These are phyloP conservation scores for Kwoniella sp. DNA, from an alignment of 768 basidiomycete species.

Conservation along the genomic window DNA sequence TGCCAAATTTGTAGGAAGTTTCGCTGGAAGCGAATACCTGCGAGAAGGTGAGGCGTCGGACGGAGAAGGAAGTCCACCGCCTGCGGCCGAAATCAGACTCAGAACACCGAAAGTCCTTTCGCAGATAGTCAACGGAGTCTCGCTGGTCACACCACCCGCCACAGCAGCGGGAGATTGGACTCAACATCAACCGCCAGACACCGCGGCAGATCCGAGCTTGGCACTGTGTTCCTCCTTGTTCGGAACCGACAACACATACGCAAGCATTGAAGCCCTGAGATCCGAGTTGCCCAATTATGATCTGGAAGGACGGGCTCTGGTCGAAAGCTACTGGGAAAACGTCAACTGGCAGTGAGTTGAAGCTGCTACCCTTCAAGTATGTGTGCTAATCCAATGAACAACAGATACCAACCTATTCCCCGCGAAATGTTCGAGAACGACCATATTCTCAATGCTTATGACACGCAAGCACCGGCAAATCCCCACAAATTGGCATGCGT, in stretches of 20 bases:
- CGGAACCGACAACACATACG: constrained; percentile 20
- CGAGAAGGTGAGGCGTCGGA: constrained; percentile 28
- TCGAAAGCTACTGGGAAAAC: constrained; percentile 54
- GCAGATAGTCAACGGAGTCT: background rate
- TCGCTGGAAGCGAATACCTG: constrained; percentile 50
- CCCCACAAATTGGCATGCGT: constrained; percentile 55
- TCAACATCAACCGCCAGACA: background rate
- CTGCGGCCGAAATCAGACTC: background rate
- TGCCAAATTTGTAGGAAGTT: constrained; percentile 49
- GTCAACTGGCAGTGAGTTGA: constrained; percentile 54
- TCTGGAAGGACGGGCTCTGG: constrained; percentile 37
- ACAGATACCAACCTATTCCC: constrained; percentile 45
- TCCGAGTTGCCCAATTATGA: constrained; percentile 50
- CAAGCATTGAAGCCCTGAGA: constrained; percentile 36
- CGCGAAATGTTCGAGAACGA: constrained; percentile 49
- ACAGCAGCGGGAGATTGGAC: constrained; percentile 19
- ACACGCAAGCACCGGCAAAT: constrained; percentile 33
- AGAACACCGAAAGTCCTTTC: background rate
- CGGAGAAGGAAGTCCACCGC: constrained; percentile 14
- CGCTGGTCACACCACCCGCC: constrained; percentile 29
- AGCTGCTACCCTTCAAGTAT: background rate
- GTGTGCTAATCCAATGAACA: background rate
- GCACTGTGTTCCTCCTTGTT: constrained; percentile 19
- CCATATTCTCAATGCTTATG: constrained; percentile 47
- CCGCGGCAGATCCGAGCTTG: constrained; percentile 2